A percentile compares a stretch with the other conserved stretches of the same genome.
Conservation (phyloP, 371 early-diverging fungal genomes). For the Rhizopus delemar region DNA sequence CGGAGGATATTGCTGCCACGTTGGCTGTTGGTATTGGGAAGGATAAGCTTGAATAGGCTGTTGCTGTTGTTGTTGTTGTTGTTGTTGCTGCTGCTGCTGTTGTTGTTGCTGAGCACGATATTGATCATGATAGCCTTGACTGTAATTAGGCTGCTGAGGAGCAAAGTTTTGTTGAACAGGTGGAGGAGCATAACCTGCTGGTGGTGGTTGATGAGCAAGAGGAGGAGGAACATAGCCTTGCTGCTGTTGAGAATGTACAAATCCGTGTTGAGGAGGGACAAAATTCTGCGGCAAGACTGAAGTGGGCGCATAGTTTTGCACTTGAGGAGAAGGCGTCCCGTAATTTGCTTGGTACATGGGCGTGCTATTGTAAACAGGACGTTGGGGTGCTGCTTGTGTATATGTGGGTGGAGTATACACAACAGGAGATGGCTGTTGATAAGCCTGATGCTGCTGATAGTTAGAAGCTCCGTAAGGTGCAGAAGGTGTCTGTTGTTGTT, state of each 20-base stretch:
- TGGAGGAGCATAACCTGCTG: slow-evolving; percentile 20
- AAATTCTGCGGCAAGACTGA: slow-evolving; percentile 22
- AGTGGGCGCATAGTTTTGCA: slow-evolving; percentile 21
- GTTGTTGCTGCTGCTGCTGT: slow-evolving; percentile 19
- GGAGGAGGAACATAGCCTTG: not conserved
- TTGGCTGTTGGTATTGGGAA: not conserved
- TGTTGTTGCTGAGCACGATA: slow-evolving; percentile 15
- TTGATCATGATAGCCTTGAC: slow-evolving; percentile 2
- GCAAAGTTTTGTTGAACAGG: slow-evolving; percentile 20
- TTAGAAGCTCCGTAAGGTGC: slow-evolving; percentile 5
- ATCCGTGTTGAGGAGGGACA: slow-evolving; percentile 15
- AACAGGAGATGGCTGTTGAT: slow-evolving; percentile 20
- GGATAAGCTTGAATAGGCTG: slow-evolving; percentile 10
- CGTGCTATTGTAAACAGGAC: not conserved
- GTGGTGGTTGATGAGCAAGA: slow-evolving; percentile 22
- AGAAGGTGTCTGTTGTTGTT: slow-evolving; percentile 11
- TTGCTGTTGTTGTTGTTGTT: slow-evolving; percentile 22
- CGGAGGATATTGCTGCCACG: slow-evolving; percentile 1
- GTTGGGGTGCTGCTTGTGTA: slow-evolving; percentile 13
- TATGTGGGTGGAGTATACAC: slow-evolving; percentile 25
- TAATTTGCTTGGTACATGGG: not conserved
- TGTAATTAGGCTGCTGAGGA: slow-evolving; percentile 16
- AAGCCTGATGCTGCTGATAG: slow-evolving; percentile 5
- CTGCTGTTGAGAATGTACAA: slow-evolving; percentile 7
- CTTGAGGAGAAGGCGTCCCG: not conserved